Conservation (phyloP, 2,329 filamentous ascomycete species). For the Penicillium janthinellum region DNA sequence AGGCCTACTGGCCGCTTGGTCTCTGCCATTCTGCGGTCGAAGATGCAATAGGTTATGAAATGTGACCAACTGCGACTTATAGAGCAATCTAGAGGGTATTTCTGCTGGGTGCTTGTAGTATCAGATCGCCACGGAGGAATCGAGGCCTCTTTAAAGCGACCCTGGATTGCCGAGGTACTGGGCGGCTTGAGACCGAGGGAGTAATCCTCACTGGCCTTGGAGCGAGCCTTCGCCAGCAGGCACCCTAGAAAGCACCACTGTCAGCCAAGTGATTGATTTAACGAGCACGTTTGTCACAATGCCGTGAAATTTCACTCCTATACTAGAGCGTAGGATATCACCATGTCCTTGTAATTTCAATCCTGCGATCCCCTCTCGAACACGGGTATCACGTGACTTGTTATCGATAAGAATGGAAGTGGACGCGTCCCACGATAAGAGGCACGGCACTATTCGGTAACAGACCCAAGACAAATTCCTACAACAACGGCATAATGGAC, state of each 20-base stretch:
- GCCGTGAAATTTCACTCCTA: neutral
- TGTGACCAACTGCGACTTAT: neutral
- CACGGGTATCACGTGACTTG: constrained; percentile 10
- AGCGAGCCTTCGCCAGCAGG: neutral
- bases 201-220: neutral
- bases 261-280: neutral
- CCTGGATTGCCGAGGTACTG: constrained; percentile 33
- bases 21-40: constrained; percentile 37
- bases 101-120: neutral
- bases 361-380: neutral
- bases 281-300: neutral
- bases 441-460: neutral
- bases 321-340: neutral
- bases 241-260: neutral
- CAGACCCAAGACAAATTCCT: neutral
- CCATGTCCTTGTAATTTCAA: neutral
- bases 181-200: constrained; percentile 20
- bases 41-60: neutral
- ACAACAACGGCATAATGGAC: constrained; percentile 35
- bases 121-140: constrained; percentile 15
- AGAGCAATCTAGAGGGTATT: neutral
- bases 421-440: constrained; percentile 8
- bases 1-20: constrained; percentile 67
- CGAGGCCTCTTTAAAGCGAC: constrained; percentile 4
- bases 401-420: constrained; percentile 17